phyloP scores from a whole-genome alignment of 73 alveolate species.

The Paramecium caudatum region DNA sequence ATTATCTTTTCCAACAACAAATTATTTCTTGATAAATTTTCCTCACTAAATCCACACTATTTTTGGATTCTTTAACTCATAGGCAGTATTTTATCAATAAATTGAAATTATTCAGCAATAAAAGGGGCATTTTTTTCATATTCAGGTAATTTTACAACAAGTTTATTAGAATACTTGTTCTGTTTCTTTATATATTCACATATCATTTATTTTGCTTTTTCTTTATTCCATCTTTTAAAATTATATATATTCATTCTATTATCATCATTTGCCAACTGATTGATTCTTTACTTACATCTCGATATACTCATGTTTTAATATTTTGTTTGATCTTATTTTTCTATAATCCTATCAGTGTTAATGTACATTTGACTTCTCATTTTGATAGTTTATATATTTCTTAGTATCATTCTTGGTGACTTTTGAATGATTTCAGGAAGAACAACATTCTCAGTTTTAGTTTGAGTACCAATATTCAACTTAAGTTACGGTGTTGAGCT shows the following conservation, averaged over 20 bases:
- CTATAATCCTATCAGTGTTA: background rate
- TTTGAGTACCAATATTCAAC: background rate
- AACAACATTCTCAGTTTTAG: background rate
- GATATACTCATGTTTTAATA: slow-evolving; percentile 13
- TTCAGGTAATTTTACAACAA: slow-evolving; percentile 26
- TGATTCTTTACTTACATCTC: background rate
- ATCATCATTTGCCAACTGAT: slow-evolving; percentile 8
- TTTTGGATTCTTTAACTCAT: background rate
- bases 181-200: slow-evolving; percentile 25
- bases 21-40: slow-evolving; percentile 31
- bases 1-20: slow-evolving; percentile 30
- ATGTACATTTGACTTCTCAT: background rate
- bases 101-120: slow-evolving; percentile 4
- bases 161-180: slow-evolving; percentile 1
- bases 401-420: background rate
- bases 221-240: background rate
- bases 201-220: background rate
- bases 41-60: slow-evolving; percentile 2
- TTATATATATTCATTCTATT: background rate
- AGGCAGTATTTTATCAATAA: slow-evolving; percentile 44
- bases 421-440: slow-evolving; percentile 14
- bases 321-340: background rate
- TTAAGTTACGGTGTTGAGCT: background rate
- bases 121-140: slow-evolving; percentile 54
- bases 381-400: background rate